Percentiles rank a stretch among this genome's conserved stretches.
Evolutionary conservation across 257 asterid genomes (phyloP).

Genomic region (Avicennia marina): DNA sequence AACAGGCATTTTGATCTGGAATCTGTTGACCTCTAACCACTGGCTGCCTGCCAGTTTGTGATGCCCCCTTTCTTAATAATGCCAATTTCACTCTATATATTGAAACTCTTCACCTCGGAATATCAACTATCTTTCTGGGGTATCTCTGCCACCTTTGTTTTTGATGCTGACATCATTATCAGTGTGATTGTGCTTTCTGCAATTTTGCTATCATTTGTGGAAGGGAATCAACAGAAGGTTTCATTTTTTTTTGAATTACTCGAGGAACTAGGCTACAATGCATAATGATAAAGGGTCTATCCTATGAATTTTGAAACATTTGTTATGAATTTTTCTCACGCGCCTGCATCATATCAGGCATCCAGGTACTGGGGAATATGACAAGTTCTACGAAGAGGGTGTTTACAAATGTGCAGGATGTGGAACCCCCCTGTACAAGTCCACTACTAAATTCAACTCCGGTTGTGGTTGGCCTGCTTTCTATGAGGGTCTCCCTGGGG

Average conservation of each 20-base stretch:
- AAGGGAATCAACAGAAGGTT: background rate
- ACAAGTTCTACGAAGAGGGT: conserved; percentile 69
- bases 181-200: background rate
- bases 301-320: background rate
- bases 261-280: no score
- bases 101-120: background rate
- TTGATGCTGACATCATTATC: background rate
- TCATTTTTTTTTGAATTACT: no score
- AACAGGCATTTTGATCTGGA: background rate
- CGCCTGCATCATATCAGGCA: conserved; percentile 34
- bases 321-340: background rate
- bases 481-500: conserved; percentile 85
- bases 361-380: conserved; percentile 81
- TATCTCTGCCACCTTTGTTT: background rate
- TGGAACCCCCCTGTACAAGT: conserved; percentile 75
- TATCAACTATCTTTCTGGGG: background rate
- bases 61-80: background rate
- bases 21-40: background rate
- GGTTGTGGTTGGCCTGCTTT: conserved; percentile 99
- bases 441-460: conserved; percentile 74
- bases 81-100: no score
- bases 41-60: background rate
- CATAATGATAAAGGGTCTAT: no score
- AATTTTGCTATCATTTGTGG: background rate
- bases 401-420: conserved; percentile 79